Conservation (phyloP, 2,329 filamentous ascomycete genomes). For the Zymoseptoria ardabiliae region DNA sequence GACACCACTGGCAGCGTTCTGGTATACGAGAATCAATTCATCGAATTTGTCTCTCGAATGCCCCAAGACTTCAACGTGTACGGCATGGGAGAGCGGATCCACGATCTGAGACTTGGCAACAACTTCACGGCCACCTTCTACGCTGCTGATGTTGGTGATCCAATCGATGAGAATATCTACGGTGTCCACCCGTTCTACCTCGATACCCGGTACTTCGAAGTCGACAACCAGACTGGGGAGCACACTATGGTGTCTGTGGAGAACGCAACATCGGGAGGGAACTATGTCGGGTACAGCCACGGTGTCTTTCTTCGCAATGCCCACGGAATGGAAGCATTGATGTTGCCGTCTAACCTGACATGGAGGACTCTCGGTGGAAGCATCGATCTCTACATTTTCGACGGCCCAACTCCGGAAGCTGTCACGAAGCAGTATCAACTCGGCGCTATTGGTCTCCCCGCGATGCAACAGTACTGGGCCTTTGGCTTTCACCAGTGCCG, state of each 20-base stretch:
- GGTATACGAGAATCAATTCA: slow-evolving; percentile 70
- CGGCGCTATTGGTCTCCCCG: slow-evolving; percentile 61
- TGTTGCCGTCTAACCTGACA: slow-evolving; percentile 57
- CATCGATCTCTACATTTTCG: slow-evolving; percentile 73
- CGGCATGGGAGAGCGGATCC: slow-evolving; percentile 66
- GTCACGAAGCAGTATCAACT: slow-evolving; percentile 64
- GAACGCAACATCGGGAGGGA: slow-evolving; percentile 44
- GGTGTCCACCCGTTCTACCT: slow-evolving; percentile 72
- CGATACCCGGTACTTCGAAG: slow-evolving; percentile 67
- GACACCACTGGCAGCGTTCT: slow-evolving; percentile 56
- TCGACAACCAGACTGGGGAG: slow-evolving; percentile 37
- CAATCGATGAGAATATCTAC: slow-evolving; percentile 62
- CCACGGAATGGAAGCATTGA: slow-evolving; percentile 66
- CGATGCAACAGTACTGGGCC: slow-evolving; percentile 74
- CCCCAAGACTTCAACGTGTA: slow-evolving; percentile 66
- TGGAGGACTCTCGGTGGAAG: slow-evolving; percentile 69
- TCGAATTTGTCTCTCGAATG: slow-evolving; percentile 60
- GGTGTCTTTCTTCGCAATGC: slow-evolving; percentile 71
- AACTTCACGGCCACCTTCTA: slow-evolving; percentile 64
- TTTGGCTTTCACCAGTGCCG: slow-evolving; percentile 79
- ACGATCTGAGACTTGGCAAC: slow-evolving; percentile 62
- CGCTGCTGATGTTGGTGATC: slow-evolving; percentile 60
- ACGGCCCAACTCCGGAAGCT: slow-evolving; percentile 60
- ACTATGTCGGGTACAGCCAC: slow-evolving; percentile 63
- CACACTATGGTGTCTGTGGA: slow-evolving; percentile 48